These are phyloP conservation scores for Mycena albidolilacea DNA, from an alignment of 768 basidiomycete species.

Conservation along the genomic window DNA sequence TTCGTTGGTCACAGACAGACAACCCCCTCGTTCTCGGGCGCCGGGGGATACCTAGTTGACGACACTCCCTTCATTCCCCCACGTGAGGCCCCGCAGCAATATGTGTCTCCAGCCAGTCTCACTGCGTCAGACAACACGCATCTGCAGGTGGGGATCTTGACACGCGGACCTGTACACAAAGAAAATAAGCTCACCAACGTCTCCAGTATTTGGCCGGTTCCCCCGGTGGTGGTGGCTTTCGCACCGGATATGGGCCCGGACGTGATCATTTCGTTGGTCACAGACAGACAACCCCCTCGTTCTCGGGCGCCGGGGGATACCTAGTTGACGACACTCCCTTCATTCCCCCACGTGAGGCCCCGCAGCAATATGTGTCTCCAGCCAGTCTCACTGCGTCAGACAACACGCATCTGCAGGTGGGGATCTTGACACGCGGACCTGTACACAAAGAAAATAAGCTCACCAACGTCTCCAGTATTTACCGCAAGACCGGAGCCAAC, in stretches of 20 bases:
- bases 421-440: conserved; percentile 12
- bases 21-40: conserved; percentile 8
- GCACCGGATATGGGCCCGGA: conserved; percentile 17
- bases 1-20: neutral
- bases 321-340: conserved; percentile 19
- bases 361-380: conserved; percentile 7
- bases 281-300: conserved; percentile 2
- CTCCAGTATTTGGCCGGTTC: conserved; percentile 13
- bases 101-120: conserved; percentile 16
- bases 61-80: conserved; percentile 26
- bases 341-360: conserved; percentile 23
- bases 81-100: conserved; percentile 16
- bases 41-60: conserved; percentile 9
- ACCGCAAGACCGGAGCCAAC: neutral
- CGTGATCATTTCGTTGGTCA: neutral
- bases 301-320: conserved; percentile 6
- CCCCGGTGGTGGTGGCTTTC: conserved; percentile 21
- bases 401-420: conserved; percentile 13
- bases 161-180: conserved; percentile 16
- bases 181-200: neutral
- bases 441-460: neutral
- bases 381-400: conserved; percentile 6
- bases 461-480: neutral
- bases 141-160: conserved; percentile 3
- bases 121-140: neutral